Conservation (phyloP, 2,329 filamentous ascomycete genomes). For the Helotiales sp. region DNA sequence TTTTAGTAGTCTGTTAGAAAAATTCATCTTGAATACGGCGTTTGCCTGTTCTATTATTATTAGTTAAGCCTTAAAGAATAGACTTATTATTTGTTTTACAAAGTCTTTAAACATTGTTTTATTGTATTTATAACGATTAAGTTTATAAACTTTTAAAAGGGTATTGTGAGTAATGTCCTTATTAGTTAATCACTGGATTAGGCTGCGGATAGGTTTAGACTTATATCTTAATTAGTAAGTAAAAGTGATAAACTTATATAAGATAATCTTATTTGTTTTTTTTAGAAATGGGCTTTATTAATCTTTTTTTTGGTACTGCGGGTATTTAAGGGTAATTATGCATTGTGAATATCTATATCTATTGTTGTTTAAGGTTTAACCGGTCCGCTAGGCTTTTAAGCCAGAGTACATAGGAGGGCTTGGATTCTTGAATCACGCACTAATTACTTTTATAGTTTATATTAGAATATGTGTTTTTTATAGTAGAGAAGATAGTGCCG, state of each 20-base stretch:
- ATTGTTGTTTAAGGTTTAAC: too few species aligned
- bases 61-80: background rate
- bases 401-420: too few species aligned
- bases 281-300: too few species aligned
- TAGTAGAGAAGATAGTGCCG: too few species aligned
- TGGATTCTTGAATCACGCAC: too few species aligned
- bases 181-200: slow-evolving; percentile 17
- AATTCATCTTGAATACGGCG: slow-evolving; percentile 16
- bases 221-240: background rate
- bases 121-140: background rate
- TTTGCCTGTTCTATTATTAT: slow-evolving; percentile 14
- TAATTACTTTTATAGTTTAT: too few species aligned
- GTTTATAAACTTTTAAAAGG: background rate
- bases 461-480: too few species aligned
- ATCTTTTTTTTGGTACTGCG: too few species aligned
- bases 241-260: background rate
- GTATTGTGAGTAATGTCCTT: slow-evolving; percentile 20
- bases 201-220: background rate
- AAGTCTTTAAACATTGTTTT: background rate
- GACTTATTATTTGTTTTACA: background rate
- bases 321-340: too few species aligned
- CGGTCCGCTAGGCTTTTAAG: too few species aligned
- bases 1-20: slow-evolving; percentile 16
- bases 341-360: too few species aligned
- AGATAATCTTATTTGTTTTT: background rate